A percentile compares a stretch with the other conserved stretches of the same genome.
Evolutionary conservation across 176 grass and related monocot genomes (phyloP).

Genomic region (Leersia perrieri): DNA sequence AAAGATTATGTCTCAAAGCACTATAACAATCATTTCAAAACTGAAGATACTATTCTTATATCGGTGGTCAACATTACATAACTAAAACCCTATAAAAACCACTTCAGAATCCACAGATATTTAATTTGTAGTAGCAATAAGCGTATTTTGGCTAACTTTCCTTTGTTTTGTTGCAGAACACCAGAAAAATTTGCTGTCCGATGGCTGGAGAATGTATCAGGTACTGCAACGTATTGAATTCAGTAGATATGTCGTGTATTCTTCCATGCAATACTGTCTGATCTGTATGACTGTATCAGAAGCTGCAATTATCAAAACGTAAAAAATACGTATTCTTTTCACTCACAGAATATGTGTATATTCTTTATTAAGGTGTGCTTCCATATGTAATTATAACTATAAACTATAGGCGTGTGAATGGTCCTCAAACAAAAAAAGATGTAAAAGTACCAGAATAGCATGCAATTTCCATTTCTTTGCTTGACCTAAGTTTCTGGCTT

Average conservation of each 20-base stretch:
- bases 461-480: not conserved
- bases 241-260: not conserved
- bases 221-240: constrained; percentile 37
- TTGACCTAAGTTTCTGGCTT: not conserved
- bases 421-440: not conserved
- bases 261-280: not conserved
- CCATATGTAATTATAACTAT: constrained; percentile 2
- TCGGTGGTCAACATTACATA: not conserved
- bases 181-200: constrained; percentile 90
- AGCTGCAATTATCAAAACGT: not conserved
- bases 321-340: not conserved
- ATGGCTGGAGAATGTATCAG: constrained; percentile 72
- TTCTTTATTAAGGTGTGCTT: constrained; percentile 18
- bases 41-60: not conserved
- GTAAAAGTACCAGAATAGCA: not conserved
- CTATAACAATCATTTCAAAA: too few relatives aligned
- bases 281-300: constrained; percentile 6
- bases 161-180: constrained; percentile 52
- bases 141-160: not conserved
- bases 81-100: not conserved
- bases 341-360: not conserved
- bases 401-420: not conserved
- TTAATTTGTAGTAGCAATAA: constrained; percentile 11
- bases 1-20: not conserved
- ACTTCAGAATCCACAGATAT: not conserved